Percentiles rank a stretch among this genome's conserved stretches.
Evolutionary conservation across 2,329 filamentous ascomycete species (phyloP).

Genomic region (Alternaria gansuensis): DNA sequence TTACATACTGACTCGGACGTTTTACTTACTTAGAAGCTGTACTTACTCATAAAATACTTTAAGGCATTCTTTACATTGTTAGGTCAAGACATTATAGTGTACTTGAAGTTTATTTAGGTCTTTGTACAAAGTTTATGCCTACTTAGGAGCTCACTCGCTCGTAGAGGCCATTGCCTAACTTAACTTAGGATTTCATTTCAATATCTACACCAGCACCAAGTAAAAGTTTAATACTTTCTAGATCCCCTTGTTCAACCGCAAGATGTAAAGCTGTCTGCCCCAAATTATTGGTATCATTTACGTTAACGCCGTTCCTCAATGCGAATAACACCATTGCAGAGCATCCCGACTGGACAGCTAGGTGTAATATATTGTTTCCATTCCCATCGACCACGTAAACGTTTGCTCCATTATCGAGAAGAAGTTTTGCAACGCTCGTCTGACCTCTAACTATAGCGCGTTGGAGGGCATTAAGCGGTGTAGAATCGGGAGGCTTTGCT

Average conservation of each 20-base stretch:
- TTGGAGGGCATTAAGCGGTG: conserved; percentile 11
- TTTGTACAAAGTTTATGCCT: too few species aligned
- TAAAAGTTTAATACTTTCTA: too few species aligned
- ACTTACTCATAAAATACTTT: neutral
- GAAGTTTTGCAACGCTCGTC: conserved; percentile 8
- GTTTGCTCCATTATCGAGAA: conserved; percentile 11
- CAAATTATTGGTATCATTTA: conserved; percentile 13
- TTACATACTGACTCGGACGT: too few species aligned
- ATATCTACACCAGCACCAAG: too few species aligned
- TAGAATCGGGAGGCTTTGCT: too few species aligned
- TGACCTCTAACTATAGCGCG: conserved; percentile 4
- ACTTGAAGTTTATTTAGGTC: neutral
- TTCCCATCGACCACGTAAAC: conserved; percentile 2
- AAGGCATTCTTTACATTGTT: neutral
- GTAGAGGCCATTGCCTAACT: too few species aligned
- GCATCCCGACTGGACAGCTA: conserved; percentile 1
- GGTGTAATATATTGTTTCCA: conserved; percentile 13
- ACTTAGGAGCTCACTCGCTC: too few species aligned
- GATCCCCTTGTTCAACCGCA: too few species aligned
- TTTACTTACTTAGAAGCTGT: too few species aligned
- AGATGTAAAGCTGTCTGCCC: conserved; percentile 15
- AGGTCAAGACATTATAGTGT: neutral
- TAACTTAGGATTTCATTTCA: too few species aligned
- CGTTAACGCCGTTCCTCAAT: conserved; percentile 2
- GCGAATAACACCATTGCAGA: conserved; percentile 6